A percentile compares a stretch with the other conserved stretches of the same genome.
These are phyloP conservation scores for Evansstolkia leycettana DNA, from an alignment of 495 filamentous ascomycete species.

Conservation along the genomic window DNA sequence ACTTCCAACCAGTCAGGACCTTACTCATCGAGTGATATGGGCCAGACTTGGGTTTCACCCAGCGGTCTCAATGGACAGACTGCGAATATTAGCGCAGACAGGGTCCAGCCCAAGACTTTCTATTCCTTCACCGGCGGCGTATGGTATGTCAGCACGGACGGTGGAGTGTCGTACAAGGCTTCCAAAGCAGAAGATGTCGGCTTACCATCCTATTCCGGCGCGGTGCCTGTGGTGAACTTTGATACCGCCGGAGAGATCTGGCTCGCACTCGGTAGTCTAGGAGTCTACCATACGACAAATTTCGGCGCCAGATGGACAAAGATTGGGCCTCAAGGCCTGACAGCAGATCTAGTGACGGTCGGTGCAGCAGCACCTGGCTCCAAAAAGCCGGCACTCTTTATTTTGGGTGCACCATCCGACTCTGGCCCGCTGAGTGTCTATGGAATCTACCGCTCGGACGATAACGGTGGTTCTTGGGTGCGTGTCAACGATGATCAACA, in stretches of 20 bases:
- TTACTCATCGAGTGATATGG: slow-evolving; percentile 6
- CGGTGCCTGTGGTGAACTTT: slow-evolving; percentile 7
- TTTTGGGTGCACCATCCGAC: not conserved
- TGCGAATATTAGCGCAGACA: slow-evolving; percentile 7
- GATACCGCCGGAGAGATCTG: slow-evolving; percentile 8
- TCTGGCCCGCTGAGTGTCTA: not conserved
- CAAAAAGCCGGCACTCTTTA: not conserved
- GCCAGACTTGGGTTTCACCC: slow-evolving; percentile 8
- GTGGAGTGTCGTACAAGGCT: slow-evolving; percentile 4
- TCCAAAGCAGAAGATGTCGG: slow-evolving; percentile 5
- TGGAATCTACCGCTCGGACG: slow-evolving; percentile 36
- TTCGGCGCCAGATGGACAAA: slow-evolving; percentile 3
- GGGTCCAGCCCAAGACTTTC: slow-evolving; percentile 7
- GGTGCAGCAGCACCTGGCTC: not conserved
- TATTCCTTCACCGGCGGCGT: slow-evolving; percentile 6
- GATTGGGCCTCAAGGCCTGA: not conserved
- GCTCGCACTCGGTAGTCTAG: slow-evolving; percentile 6
- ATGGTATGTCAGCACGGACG: slow-evolving; percentile 8
- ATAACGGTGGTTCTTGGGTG: slow-evolving; percentile 36
- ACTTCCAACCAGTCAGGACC: slow-evolving; percentile 10
- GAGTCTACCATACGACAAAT: slow-evolving; percentile 7
- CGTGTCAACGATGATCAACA: slow-evolving; percentile 35
- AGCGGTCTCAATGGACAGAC: slow-evolving; percentile 6
- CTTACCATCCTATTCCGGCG: slow-evolving; percentile 4
- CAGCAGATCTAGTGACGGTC: not conserved